Conservation (phyloP, 352 stramenopile species). For the Pythium sp. region DNA sequence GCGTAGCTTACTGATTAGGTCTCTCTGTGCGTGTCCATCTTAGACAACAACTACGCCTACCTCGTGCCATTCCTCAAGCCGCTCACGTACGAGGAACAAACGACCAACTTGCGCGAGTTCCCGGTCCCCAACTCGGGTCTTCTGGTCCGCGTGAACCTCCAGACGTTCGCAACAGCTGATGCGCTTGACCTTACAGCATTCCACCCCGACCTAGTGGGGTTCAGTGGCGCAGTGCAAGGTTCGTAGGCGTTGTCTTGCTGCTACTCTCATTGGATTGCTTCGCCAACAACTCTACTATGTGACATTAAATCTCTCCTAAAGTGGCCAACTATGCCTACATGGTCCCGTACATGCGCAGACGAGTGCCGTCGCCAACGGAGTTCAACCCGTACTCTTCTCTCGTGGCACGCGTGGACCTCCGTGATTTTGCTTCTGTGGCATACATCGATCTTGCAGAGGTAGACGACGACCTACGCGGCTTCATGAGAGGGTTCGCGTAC, state of each 20-base stretch:
- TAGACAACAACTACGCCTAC: slow-evolving; percentile 65
- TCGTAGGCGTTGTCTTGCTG: neutral
- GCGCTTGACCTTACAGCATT: slow-evolving; percentile 52
- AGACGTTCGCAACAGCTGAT: slow-evolving; percentile 34
- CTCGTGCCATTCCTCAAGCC: slow-evolving; percentile 53
- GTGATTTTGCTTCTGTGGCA: slow-evolving; percentile 52
- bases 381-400: slow-evolving; percentile 64
- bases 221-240: slow-evolving; percentile 64
- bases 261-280: neutral
- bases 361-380: slow-evolving; percentile 28
- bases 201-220: slow-evolving; percentile 52
- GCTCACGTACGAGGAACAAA: slow-evolving; percentile 42
- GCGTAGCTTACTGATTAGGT: neutral
- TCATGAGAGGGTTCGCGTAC: slow-evolving; percentile 71
- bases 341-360: slow-evolving; percentile 62
- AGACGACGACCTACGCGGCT: slow-evolving; percentile 53
- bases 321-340: slow-evolving; percentile 74
- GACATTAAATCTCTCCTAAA: slow-evolving; percentile 10
- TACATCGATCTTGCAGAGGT: slow-evolving; percentile 50
- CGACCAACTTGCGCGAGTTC: slow-evolving; percentile 68
- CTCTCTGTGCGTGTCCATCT: neutral
- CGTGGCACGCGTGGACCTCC: slow-evolving; percentile 57
- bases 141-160: slow-evolving; percentile 56
- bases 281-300: slow-evolving; percentile 3
- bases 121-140: slow-evolving; percentile 60